A percentile compares a stretch with the other conserved stretches of the same genome.
Evolutionary conservation across 2,329 filamentous ascomycete genomes (phyloP).

Genomic region (Lecanicillium sp.): DNA sequence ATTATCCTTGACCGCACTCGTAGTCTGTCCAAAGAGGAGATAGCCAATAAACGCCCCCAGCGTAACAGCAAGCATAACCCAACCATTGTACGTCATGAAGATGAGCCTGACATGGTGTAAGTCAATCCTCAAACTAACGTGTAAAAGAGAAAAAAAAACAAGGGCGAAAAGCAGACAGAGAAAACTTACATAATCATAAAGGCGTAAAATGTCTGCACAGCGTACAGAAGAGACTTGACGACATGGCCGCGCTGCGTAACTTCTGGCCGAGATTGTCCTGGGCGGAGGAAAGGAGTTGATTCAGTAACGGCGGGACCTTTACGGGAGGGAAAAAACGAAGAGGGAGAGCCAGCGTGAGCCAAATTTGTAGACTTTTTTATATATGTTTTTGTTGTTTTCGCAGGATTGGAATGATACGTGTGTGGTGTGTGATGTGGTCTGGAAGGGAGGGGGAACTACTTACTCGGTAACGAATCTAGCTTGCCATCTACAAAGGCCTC

Average conservation of each 20-base stretch:
- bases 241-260: constrained; percentile 63
- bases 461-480: constrained; percentile 44
- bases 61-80: constrained; percentile 88
- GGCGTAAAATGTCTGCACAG: constrained; percentile 91
- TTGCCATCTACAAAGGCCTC: constrained; percentile 49
- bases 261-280: constrained; percentile 62
- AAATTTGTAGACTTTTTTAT: neutral
- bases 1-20: constrained; percentile 70
- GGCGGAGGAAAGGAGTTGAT: constrained; percentile 52
- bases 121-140: no score
- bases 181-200: constrained; percentile 95
- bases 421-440: no score
- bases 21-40: constrained; percentile 64
- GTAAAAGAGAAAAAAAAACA: neutral
- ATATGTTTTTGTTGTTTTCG: neutral
- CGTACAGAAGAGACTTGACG: constrained; percentile 78
- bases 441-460: constrained; percentile 19
- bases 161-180: neutral
- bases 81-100: constrained; percentile 99
- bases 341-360: neutral
- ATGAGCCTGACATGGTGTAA: no score
- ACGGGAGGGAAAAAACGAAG: neutral
- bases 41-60: constrained; percentile 87
- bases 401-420: neutral
- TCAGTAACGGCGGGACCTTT: constrained; percentile 42